Evolutionary conservation across 108 stramenopile genomes (phyloP).

Genomic region (Nitzschia palea): DNA sequence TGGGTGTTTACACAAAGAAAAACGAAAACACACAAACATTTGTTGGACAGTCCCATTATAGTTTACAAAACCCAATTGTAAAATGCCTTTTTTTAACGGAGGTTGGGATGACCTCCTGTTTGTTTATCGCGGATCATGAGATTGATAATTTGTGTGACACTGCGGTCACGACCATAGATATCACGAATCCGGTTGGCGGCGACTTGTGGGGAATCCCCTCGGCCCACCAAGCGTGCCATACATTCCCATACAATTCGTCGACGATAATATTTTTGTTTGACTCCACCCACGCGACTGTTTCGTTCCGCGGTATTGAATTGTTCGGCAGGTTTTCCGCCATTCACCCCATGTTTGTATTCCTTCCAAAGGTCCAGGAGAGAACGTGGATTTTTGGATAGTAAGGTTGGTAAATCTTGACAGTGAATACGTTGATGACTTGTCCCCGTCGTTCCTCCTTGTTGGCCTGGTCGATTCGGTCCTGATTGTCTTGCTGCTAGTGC

Average conservation of each 20-base stretch:
- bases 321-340: background rate
- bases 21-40: too few relatives aligned
- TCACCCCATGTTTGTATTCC: background rate
- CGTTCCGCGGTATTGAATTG: background rate
- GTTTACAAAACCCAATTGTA: too few relatives aligned
- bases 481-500: background rate
- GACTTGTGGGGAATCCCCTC: background rate
- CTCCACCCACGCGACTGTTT: background rate
- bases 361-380: background rate
- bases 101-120: background rate
- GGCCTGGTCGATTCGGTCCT: too few relatives aligned
- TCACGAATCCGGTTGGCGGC: background rate
- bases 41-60: too few relatives aligned
- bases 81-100: background rate
- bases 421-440: too few relatives aligned
- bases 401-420: background rate
- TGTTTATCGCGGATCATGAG: background rate
- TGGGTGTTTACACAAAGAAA: too few relatives aligned
- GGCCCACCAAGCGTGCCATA: background rate
- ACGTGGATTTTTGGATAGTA: background rate
- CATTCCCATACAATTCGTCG: background rate
- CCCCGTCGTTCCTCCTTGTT: too few relatives aligned
- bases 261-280: background rate
- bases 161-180: background rate
- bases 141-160: background rate